Evolutionary conservation across 192 early-diverging fungal genomes (phyloP), one percentile per base, ranked within the genome.

Genomic region (Phycomyces nitens): DNA sequence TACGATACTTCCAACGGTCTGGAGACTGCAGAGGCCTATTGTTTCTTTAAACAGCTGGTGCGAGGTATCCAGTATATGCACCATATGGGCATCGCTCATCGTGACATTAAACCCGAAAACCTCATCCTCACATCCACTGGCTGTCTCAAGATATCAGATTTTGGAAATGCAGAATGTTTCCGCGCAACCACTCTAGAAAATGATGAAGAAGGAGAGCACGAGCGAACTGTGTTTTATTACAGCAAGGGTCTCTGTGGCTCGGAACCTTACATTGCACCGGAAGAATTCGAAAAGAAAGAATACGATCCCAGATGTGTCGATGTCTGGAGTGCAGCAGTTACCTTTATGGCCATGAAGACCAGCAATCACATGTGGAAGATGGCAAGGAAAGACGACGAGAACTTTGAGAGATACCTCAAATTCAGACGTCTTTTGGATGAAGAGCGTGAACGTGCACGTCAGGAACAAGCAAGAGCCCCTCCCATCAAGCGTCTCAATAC

Each of bases 41-140:
- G 84, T 66, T 91, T 87, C 76, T 92, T 92, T 70, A 81, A 86
- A 15, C 92, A 94, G 55, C 70, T 94, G 1, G 78, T 91, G 38
- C 68, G 77, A 15, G 93, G 93, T 16, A 89, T 94, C 3, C 60
- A 80, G 24, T 94, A 92, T 55, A 63, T 94, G 22, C 93, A 94
- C 67, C 75, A 75, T 0, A 87, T 88, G 74, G 92, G 92, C 3
- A 89, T 94, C 7, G 88, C 89, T 3, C 92, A 85, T 68, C 71
- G 88, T 8, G 91, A 94, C 66, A 65, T 94, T n/a, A 93, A 94
- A 65, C 92, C 92, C 18, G 93, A 94, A 71, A 94, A 94, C 69
- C 71, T 94, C 22, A 64, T 94, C 2, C 62, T 94, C 26, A 88
- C 86, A 12, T 63, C 68, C 6, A 62, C 74, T 38, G 84, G 86